Evolutionary conservation across 371 early-diverging fungal species (phyloP), one percentile per base, ranked within the genome.

Genomic region (Apophysomyces elegans): DNA sequence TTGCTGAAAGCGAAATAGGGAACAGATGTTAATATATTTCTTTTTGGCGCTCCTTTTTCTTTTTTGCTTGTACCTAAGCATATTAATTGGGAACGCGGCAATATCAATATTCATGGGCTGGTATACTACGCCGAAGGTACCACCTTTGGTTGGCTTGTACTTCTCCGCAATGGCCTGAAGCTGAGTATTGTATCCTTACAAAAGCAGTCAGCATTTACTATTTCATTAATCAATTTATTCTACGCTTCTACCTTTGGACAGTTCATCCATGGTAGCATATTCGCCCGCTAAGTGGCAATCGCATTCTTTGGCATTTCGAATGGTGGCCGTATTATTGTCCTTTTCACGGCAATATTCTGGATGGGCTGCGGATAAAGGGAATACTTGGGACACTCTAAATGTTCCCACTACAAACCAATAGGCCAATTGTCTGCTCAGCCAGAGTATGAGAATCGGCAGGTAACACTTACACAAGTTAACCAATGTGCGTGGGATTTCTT

Each of bases 301-400:
- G 63, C 68, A 68, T 41, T 63, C 63, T 8, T 16, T 36, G 39
- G 63, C 58, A 36, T 68, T 68, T 7, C 58, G n/a, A 16, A 68
- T 38, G n/a, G 63, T 46, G 7, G 43, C 47, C 0, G 41, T 14
- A 12, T 63, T 38, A 11, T 63, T 54, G 5, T 56, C 13, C 2
- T 26, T 36, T 32, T 62, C 63, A 5, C 63, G 58, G 21, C 68
- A 68, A 16, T 68, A 63, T 8, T 36, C 62, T 63, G 54, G 54
- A 8, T 68, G 59, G 1, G 63, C 68, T 8, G 14, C 12, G 1
- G 64, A 56, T 26, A 68, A 7, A 18, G 56, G 38, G 39, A 62
- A 68, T 5, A 68, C 68, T 11, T 35, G 60, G 5, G 68, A 63
- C 14, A 68, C 68, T n/a, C 47, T 54, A 47, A 68, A 68, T 6